phyloP scores from a whole-genome alignment of 345 rosid genomes.

The Citrus reticulata region DNA sequence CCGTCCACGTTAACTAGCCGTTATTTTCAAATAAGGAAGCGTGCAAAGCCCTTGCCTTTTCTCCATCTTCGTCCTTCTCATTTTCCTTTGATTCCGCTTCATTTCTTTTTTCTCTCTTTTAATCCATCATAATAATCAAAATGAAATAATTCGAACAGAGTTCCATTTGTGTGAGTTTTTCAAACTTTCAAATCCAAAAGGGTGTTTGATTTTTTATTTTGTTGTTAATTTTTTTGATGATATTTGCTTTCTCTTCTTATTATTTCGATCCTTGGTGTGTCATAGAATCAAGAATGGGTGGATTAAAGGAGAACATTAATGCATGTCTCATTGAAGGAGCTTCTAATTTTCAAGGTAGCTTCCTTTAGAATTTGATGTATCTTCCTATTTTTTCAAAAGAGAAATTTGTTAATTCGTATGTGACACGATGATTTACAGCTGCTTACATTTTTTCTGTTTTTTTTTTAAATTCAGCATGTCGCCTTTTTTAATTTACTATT shows the following conservation, averaged over 20 bases:
- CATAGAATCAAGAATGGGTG: conserved; percentile 46
- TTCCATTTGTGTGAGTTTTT: not conserved
- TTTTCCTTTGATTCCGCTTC: conserved; percentile 9
- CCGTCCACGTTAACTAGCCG: conserved; percentile 72
- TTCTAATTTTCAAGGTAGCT: conserved; percentile 40
- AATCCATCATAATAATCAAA: not conserved
- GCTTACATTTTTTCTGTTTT: no score
- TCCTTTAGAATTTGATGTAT: not conserved
- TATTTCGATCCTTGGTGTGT: conserved; percentile 1
- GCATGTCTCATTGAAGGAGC: conserved; percentile 6
- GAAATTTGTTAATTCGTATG: no score
- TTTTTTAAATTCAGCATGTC: not conserved
- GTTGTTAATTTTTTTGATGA: not conserved
- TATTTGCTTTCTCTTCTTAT: conserved; percentile 12
- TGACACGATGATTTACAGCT: not conserved
- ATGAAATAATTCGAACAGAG: not conserved
- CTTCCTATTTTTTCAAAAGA: not conserved
- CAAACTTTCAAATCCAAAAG: not conserved
- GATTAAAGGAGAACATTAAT: conserved; percentile 71
- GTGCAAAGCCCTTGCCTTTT: conserved; percentile 26
- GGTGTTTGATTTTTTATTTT: conserved; percentile 4
- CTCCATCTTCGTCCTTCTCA: conserved; percentile 41
- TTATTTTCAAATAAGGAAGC: conserved; percentile 38
- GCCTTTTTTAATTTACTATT: not conserved
- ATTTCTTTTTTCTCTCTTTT: not conserved